A percentile compares a stretch with the other conserved stretches of the same genome.
These are phyloP conservation scores for Stenogyne calaminthoides DNA, from an alignment of 305 asterid genomes.

Conservation along the genomic window DNA sequence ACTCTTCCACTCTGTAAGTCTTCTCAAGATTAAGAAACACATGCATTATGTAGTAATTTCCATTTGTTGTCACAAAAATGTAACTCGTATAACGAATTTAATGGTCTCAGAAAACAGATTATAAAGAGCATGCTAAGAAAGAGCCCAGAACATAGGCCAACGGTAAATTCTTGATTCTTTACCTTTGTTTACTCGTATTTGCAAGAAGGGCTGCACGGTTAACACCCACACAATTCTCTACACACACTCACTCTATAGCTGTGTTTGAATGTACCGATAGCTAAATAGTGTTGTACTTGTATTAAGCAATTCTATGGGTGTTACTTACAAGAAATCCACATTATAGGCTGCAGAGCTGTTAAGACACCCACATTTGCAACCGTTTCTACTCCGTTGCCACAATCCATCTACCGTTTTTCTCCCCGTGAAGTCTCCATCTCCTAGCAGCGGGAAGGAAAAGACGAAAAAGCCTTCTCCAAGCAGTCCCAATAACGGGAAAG, in stretches of 20 bases:
- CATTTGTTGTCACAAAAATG: not conserved
- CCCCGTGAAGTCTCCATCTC: constrained; percentile 94
- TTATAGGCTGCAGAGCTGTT: constrained; percentile 91
- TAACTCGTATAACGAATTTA: not conserved
- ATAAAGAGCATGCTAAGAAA: constrained; percentile 92
- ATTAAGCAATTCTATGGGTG: too few species aligned
- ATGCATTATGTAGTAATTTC: not conserved
- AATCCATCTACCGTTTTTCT: constrained; percentile 80
- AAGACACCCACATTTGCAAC: constrained; percentile 90
- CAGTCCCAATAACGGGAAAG: constrained; percentile 52
- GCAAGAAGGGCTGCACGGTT: not conserved
- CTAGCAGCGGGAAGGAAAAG: constrained; percentile 56
- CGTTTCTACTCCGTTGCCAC: constrained; percentile 76
- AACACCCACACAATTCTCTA: too few species aligned
- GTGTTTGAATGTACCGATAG: too few species aligned
- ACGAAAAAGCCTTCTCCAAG: constrained; percentile 53
- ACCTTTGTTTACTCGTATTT: not conserved
- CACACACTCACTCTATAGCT: too few species aligned
- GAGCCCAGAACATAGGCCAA: constrained; percentile 92
- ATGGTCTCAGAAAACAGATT: constrained; percentile 79
- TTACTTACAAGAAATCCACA: not conserved
- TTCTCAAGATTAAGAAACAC: constrained; percentile 5
- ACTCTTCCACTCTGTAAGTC: constrained; percentile 85
- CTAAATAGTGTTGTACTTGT: too few species aligned
- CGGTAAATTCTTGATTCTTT: constrained; percentile 48